phyloP scores from a whole-genome alignment of 176 grass and related monocot species.

The Pharus latifolius region DNA sequence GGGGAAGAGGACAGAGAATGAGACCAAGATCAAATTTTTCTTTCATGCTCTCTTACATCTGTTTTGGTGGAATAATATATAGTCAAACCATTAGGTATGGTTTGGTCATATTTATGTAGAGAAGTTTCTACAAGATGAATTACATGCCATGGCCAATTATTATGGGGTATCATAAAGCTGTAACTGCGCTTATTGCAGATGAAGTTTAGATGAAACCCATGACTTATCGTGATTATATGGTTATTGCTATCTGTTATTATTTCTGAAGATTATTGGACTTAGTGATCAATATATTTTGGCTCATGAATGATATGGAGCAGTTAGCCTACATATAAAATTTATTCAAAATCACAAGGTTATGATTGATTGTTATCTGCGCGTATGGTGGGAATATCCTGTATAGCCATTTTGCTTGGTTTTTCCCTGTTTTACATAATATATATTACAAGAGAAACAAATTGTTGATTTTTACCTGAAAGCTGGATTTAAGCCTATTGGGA shows the following conservation, averaged over 20 bases:
- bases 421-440: too few species aligned
- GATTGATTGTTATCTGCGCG: too few species aligned
- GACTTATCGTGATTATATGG: background rate
- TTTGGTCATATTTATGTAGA: background rate
- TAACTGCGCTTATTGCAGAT: background rate
- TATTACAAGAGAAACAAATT: too few species aligned
- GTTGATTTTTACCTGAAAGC: too few species aligned
- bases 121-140: background rate
- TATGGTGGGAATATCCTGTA: background rate
- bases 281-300: background rate
- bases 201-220: background rate
- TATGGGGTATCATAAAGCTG: background rate
- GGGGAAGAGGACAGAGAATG: background rate
- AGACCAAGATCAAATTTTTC: background rate
- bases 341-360: background rate
- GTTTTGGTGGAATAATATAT: background rate
- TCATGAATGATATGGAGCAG: background rate
- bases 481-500: too few species aligned
- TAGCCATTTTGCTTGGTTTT: background rate
- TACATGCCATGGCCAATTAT: background rate
- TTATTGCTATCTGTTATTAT: background rate
- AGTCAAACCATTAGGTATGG: background rate
- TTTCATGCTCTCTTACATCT: background rate
- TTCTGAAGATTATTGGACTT: background rate
- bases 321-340: background rate